Base-by-base conservation (phyloP, 495 filamentous ascomycete genomes). In the Trichoderma parareesei region DNA sequence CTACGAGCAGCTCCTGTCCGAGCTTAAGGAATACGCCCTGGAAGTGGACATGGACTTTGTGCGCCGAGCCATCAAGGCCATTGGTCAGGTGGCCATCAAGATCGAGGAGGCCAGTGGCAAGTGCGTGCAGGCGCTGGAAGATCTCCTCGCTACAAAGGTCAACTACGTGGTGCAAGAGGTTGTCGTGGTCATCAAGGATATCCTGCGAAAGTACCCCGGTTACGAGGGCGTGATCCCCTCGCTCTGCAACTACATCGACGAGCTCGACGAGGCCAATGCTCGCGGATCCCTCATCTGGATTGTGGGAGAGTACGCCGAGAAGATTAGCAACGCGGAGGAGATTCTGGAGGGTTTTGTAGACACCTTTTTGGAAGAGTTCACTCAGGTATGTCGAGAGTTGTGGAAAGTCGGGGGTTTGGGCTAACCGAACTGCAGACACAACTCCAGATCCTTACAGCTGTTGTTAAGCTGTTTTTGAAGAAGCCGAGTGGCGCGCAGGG, bases 21-120 rank as follows among this genome's bases (percentile, higher is more conserved):
- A 98, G 74, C 73, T 98, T 69, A 97, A 95, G 76, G 94, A 98
- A 70, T 98, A 98, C 73, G 92, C 95, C 44, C 82, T 97, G 69
- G 94, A 98, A 77, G 93, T 98, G 37, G 94, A 98, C 73, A 97
- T 98, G 92, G 95, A 98, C 72, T 98, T 98, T 71, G 94, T 97
- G 64, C 88, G 91, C 66, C 85, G 92, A 66, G 93, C 94, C 1
- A 91, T 98, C 66, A 90, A 89, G 72, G 94, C 94, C 6, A 98
- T 98, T 68, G 94, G 94, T 33, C 95, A 98, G 72, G 91, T 93
- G 63, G 94, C 94, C 38, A 98, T 98, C 78, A 98, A 98, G 79
- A 97, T 98, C 69, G 94, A 98, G 74, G 85, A 83, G 61, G 90
- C 92, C 10, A 93, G 89, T 67, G 92, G 97, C 75, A 92, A 91